Evolutionary conservation across 306 rosid genomes (phyloP).

Genomic region (Hippophae gyantsensis): DNA sequence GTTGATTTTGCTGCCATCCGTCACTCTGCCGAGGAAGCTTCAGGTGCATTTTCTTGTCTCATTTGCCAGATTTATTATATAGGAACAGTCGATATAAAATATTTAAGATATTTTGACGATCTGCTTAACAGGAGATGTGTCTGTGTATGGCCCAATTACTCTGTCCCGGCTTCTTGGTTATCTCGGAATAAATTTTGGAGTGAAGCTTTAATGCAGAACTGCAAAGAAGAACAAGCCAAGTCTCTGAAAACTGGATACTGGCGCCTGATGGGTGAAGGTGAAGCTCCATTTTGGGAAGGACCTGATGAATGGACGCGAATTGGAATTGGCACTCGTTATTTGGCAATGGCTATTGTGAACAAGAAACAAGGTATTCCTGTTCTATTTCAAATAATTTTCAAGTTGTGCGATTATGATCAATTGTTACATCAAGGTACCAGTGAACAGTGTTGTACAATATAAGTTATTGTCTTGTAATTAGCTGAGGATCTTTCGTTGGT

Average conservation of each 20-base stretch:
- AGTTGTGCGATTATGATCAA: too few relatives aligned
- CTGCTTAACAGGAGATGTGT: conserved; percentile 50
- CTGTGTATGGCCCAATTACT: conserved; percentile 71
- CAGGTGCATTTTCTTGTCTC: conserved; percentile 44
- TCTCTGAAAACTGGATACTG: conserved; percentile 75
- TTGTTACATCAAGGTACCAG: too few relatives aligned
- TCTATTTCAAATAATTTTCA: conserved; percentile 31
- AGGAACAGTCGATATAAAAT: not conserved
- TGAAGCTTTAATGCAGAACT: conserved; percentile 62
- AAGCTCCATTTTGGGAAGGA: conserved; percentile 95
- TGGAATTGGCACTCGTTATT: conserved; percentile 86
- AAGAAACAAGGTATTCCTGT: conserved; percentile 76
- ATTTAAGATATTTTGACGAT: not conserved
- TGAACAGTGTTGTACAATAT: too few relatives aligned
- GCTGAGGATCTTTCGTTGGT: too few relatives aligned
- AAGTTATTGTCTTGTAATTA: too few relatives aligned
- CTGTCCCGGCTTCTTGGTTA: conserved; percentile 79
- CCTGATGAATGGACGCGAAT: conserved; percentile 57
- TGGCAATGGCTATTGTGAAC: conserved; percentile 84
- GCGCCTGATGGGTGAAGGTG: conserved; percentile 91
- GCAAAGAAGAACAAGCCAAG: conserved; percentile 80
- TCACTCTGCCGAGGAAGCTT: conserved; percentile 70
- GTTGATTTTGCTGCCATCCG: conserved; percentile 73
- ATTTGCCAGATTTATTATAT: too few relatives aligned
- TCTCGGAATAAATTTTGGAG: conserved; percentile 89